Percentiles rank a stretch among this genome's conserved stretches.
phyloP scores from a whole-genome alignment of 176 grass and related monocot genomes.

The Avena insularis region DNA sequence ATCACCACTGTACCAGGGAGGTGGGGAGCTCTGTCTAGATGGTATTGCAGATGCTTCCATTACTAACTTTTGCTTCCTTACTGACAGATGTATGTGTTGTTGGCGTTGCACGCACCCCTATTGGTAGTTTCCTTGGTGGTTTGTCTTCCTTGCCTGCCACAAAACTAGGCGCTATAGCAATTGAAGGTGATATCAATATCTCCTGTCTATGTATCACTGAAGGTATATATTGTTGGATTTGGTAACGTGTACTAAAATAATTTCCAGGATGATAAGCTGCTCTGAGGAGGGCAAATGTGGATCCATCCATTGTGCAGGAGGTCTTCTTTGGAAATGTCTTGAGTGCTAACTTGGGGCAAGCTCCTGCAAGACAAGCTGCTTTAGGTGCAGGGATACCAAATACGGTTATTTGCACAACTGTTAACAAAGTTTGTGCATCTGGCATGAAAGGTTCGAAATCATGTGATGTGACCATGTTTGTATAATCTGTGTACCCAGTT shows the following conservation, averaged over 20 bases:
- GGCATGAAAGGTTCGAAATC: conserved; percentile 77
- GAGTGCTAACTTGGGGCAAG: conserved; percentile 93
- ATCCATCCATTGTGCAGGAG: conserved; percentile 72
- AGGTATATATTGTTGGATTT: conserved; percentile 4
- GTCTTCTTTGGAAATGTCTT: conserved; percentile 90
- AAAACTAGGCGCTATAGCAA: conserved; percentile 83
- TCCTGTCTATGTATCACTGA: not conserved
- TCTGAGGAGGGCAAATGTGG: conserved; percentile 70
- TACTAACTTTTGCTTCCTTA: conserved; percentile 22
- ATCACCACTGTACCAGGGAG: not conserved
- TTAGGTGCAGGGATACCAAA: conserved; percentile 89
- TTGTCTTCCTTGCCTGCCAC: conserved; percentile 86
- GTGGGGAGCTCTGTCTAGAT: not conserved
- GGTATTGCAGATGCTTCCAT: not conserved
- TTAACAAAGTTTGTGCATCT: conserved; percentile 94
- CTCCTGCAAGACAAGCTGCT: conserved; percentile 86
- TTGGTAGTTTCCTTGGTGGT: conserved; percentile 87
- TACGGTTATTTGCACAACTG: conserved; percentile 79
- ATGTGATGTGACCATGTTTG: not conserved
- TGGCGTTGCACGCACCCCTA: conserved; percentile 82
- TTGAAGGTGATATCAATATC: conserved; percentile 55
- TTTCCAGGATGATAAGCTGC: conserved; percentile 57
- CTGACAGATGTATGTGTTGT: conserved; percentile 87
- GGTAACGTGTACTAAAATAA: conserved; percentile 18
- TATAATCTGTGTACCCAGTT: not conserved